Evolutionary conservation across 371 early-diverging fungal genomes (phyloP), one percentile per base, ranked within the genome.

Genomic region (Mortierella sp.): DNA sequence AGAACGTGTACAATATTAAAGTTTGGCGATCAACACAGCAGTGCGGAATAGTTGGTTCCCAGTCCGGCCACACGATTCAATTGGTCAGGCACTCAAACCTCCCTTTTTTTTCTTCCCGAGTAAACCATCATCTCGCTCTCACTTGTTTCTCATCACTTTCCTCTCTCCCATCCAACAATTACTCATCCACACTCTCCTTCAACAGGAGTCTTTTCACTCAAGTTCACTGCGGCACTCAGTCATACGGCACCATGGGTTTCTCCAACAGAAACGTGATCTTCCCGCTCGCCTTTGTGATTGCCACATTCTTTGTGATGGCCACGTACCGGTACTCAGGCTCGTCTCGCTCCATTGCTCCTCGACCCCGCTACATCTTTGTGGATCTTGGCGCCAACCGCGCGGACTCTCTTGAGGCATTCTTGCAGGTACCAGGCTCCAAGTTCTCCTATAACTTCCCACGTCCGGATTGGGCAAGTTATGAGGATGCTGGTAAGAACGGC

Each of bases 331-430:
- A n/a, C n/a, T n/a, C n/a, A n/a, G n/a, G n/a, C n/a, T n/a, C n/a
- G n/a, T n/a, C n/a, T n/a, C n/a, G n/a, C n/a, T n/a, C n/a, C n/a
- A n/a, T n/a, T n/a, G n/a, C n/a, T n/a, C n/a, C n/a, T n/a, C n/a
- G n/a, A n/a, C 60, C 60, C 31, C 67, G 67, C n/a, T 67, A 46
- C 39, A 54, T 67, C 55, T 55, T 67, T 54, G 55, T 67, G 22
- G 60, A 60, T 25, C 60, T 67, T 0, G 60, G 67, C 3, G 60
- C 55, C 43, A 59, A 59, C 49, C 25, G 54, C 13, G 59, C 59
- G 7, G 65, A 65, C 25, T 45, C 54, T 2, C 52, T 65, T 2
- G 65, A 65, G 1, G 60, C 43, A 2, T 66, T 66, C 51, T 29
- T 66, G 22, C 29, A 54, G 31, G 1, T 25, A 9, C 48, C 49